phyloP scores from a whole-genome alignment of 2,329 filamentous ascomycete species.

The Claviceps digitariae region DNA sequence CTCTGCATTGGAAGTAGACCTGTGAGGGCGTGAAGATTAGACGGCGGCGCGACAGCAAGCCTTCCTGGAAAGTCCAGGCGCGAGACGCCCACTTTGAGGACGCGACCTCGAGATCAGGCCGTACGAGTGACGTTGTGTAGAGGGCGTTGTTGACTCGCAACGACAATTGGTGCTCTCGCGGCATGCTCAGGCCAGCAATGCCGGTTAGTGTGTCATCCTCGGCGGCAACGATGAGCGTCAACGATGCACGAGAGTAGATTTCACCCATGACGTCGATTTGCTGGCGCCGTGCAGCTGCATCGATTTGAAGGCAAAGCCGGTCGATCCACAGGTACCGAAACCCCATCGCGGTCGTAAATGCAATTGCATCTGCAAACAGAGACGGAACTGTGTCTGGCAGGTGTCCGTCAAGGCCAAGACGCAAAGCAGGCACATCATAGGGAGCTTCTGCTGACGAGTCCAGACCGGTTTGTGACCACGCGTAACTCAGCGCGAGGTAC shows the following conservation, averaged over 20 bases:
- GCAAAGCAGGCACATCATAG: background rate
- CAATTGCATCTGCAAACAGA: constrained; percentile 21
- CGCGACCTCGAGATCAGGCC: constrained; percentile 22
- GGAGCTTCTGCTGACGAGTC: constrained; percentile 7
- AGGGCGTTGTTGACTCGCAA: constrained; percentile 19
- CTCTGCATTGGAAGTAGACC: constrained; percentile 24
- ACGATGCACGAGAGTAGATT: constrained; percentile 19
- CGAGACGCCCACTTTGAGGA: constrained; percentile 21
- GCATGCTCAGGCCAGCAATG: constrained; percentile 21
- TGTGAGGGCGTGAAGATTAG: constrained; percentile 24
- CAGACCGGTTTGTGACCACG: constrained; percentile 13
- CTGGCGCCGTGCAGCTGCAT: constrained; percentile 12
- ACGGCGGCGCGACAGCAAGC: constrained; percentile 20
- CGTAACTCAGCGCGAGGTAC: constrained; percentile 25
- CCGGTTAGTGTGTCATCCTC: constrained; percentile 17
- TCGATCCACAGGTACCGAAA: constrained; percentile 26
- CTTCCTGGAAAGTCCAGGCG: constrained; percentile 25
- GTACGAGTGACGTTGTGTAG: constrained; percentile 22
- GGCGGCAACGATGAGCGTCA: constrained; percentile 24
- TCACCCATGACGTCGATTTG: constrained; percentile 20
- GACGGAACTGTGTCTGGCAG: constrained; percentile 16
- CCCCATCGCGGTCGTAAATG: constrained; percentile 18
- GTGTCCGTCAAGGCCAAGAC: constrained; percentile 1
- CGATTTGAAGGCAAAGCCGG: constrained; percentile 20
- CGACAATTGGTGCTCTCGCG: constrained; percentile 22